Conservation (phyloP, 495 filamentous ascomycete genomes). For the Aspergillus indologenus region DNA sequence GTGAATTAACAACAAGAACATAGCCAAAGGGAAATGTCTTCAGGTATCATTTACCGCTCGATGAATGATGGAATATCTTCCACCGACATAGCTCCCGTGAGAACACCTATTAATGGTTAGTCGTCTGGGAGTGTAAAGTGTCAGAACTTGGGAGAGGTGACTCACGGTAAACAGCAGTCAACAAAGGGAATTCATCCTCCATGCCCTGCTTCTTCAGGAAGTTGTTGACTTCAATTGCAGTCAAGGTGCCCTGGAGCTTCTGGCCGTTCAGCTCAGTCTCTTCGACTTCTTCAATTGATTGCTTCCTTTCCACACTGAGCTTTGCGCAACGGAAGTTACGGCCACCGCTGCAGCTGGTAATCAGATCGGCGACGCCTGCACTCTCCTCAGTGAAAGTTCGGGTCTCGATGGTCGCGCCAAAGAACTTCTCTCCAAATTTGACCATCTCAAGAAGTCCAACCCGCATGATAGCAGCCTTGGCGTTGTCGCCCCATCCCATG, state of each 20-base stretch:
- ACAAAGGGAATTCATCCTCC: conserved; percentile 84
- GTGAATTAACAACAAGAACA: conserved; percentile 34
- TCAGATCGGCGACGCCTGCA: conserved; percentile 92
- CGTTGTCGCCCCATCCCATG: conserved; percentile 95
- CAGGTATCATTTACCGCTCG: conserved; percentile 40
- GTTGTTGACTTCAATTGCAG: conserved; percentile 81
- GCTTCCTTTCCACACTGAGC: conserved; percentile 74
- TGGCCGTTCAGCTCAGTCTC: conserved; percentile 89
- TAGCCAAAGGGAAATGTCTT: conserved; percentile 18
- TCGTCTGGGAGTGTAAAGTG: conserved; percentile 15
- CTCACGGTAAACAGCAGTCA: conserved; percentile 74
- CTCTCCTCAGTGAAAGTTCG: conserved; percentile 94
- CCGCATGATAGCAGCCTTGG: conserved; percentile 95
- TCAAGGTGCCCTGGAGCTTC: conserved; percentile 92
- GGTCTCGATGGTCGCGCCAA: conserved; percentile 70
- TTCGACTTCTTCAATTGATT: conserved; percentile 84
- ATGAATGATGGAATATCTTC: conserved; percentile 43
- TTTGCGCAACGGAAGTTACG: conserved; percentile 93
- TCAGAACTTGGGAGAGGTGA: neutral
- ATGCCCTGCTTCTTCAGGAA: conserved; percentile 75
- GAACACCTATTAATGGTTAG: conserved; percentile 29
- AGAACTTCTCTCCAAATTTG: conserved; percentile 90
- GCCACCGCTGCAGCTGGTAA: conserved; percentile 87
- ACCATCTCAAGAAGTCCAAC: conserved; percentile 94
- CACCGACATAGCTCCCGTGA: conserved; percentile 42